Evolutionary conservation across 306 rosid species (phyloP).

Genomic region (Acacia confusa): DNA sequence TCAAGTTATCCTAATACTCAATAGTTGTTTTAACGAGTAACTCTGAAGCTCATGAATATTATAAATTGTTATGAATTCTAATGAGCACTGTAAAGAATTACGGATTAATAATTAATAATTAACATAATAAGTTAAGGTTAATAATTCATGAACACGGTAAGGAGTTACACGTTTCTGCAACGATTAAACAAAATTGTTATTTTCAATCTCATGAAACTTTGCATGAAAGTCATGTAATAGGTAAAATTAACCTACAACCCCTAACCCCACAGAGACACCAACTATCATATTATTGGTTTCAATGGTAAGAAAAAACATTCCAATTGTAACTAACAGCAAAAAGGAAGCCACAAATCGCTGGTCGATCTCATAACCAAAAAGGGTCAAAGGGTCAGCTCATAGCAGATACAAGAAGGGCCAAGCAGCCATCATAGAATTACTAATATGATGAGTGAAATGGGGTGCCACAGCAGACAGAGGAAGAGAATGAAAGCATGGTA

Average conservation of each 20-base stretch:
- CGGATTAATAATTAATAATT: no score
- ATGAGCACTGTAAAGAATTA: no score
- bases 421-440: constrained; percentile 41
- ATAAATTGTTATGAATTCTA: no score
- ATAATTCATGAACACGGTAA: no score
- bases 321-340: constrained; percentile 20
- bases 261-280: constrained; percentile 22
- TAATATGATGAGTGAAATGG: constrained; percentile 49
- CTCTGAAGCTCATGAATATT: no score
- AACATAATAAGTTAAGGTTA: no score
- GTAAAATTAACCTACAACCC: neutral
- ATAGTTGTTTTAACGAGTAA: no score
- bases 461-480: constrained; percentile 64
- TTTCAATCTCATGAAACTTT: no score
- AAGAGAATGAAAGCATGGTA: constrained; percentile 44
- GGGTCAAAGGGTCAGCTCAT: constrained; percentile 45
- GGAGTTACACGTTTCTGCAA: no score
- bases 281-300: constrained; percentile 33
- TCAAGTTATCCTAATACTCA: no score
- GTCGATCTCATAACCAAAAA: constrained; percentile 41
- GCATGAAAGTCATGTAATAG: no score
- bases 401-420: constrained; percentile 64
- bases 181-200: no score
- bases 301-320: constrained; percentile 29
- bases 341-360: constrained; percentile 19